A percentile compares a stretch with the other conserved stretches of the same genome.
Evolutionary conservation across 148 eudicot species (phyloP).

Genomic region (Vaccinium macrocarpon): DNA sequence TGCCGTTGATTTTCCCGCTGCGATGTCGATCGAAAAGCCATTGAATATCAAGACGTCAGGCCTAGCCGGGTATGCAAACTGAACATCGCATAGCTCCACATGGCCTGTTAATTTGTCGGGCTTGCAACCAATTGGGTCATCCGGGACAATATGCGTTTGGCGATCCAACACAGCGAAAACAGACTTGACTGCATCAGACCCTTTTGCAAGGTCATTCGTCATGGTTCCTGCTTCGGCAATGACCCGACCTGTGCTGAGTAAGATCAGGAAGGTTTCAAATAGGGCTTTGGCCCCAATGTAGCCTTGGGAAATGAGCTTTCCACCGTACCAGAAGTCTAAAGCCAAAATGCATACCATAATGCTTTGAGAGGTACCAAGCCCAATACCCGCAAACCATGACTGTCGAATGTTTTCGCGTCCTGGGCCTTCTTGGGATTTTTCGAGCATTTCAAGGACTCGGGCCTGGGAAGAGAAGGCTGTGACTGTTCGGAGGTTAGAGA

Average conservation of each 20-base stretch:
- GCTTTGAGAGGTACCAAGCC: background rate
- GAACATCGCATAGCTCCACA: background rate
- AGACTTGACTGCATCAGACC: background rate
- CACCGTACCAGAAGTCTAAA: background rate
- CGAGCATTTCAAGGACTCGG: background rate
- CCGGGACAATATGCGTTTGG: background rate
- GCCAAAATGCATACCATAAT: background rate
- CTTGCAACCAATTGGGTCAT: background rate
- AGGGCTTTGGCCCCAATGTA: background rate
- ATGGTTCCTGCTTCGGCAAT: background rate
- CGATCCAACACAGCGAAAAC: slow-evolving; percentile 1
- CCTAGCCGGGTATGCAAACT: slow-evolving; percentile 6
- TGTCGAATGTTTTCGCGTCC: background rate
- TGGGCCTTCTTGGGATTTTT: background rate
- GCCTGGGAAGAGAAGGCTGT: background rate
- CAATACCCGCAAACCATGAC: background rate
- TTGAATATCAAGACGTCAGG: background rate
- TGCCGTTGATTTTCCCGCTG: background rate
- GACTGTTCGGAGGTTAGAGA: background rate
- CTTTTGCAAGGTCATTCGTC: background rate
- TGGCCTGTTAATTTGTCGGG: slow-evolving; percentile 4
- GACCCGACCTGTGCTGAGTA: background rate
- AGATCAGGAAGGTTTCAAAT: background rate
- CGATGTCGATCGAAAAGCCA: background rate
- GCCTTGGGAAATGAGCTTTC: background rate